Percentiles rank a stretch among this genome's conserved stretches.
Conservation (phyloP, 257 asterid genomes). For the Solanum verrucosum region DNA sequence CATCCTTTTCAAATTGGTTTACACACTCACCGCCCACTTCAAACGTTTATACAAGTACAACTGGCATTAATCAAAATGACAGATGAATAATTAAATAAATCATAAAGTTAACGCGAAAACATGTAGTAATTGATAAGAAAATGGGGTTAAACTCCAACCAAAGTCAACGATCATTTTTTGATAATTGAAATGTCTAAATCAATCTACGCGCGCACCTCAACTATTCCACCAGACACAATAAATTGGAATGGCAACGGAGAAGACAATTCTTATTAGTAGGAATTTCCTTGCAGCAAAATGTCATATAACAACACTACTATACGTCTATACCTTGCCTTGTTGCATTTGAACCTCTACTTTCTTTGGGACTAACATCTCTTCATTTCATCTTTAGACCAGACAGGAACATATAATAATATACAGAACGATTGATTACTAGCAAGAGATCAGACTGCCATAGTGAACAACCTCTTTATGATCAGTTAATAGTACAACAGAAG, state of each 20-base stretch:
- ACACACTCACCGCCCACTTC: not conserved
- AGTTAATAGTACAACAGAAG: not conserved
- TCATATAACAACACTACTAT: not conserved
- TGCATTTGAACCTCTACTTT: not conserved
- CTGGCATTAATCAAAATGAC: not conserved
- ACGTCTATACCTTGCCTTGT: not conserved
- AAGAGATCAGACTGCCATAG: not conserved
- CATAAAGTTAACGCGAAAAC: not conserved
- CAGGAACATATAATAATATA: not conserved
- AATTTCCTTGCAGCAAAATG: not conserved
- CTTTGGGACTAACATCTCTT: not conserved
- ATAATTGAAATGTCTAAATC: not conserved
- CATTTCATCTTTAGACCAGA: not conserved
- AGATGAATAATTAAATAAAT: not conserved
- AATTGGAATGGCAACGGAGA: not conserved
- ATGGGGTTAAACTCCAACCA: not conserved
- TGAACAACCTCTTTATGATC: not conserved
- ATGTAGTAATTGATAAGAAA: not conserved
- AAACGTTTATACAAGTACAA: not conserved
- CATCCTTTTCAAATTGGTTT: not conserved
- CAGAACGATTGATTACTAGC: not conserved
- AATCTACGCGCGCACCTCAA: not conserved
- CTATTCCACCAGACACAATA: not conserved
- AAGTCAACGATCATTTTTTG: not conserved
- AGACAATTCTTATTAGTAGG: not conserved